Conservation (phyloP, 192 early-diverging fungal species). For the Powellomyces hirtus region DNA sequence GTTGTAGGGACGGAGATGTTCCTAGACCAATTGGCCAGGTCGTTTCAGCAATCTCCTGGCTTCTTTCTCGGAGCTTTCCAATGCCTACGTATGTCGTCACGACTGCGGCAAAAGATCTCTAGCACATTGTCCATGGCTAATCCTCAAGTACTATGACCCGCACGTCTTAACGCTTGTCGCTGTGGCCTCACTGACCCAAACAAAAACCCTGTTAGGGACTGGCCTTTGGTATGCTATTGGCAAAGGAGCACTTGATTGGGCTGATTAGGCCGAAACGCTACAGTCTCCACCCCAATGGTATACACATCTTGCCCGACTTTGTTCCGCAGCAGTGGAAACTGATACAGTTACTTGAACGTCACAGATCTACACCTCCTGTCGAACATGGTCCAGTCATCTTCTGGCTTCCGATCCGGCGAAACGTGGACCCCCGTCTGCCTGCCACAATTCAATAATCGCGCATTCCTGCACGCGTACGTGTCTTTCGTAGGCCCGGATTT, state of each 20-base stretch:
- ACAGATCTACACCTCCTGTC: slow-evolving; percentile 77
- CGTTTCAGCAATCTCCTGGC: slow-evolving; percentile 67
- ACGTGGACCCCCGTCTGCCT: slow-evolving; percentile 94
- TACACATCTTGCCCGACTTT: not conserved
- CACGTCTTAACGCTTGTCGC: not conserved
- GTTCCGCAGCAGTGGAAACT: too few species aligned
- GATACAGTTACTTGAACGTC: too few species aligned
- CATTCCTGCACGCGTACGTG: slow-evolving; percentile 86
- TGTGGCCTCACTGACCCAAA: not conserved
- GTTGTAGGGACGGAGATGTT: slow-evolving; percentile 73
- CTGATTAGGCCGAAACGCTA: slow-evolving; percentile 71
- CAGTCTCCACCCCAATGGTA: slow-evolving; percentile 74
- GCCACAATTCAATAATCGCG: slow-evolving; percentile 80
- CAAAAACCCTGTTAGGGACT: slow-evolving; percentile 43
- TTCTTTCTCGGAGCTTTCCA: slow-evolving; percentile 76
- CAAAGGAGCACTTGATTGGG: slow-evolving; percentile 74
- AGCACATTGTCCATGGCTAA: not conserved
- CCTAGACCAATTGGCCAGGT: slow-evolving; percentile 71
- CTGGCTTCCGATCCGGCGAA: slow-evolving; percentile 75
- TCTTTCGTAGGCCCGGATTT: slow-evolving; percentile 70
- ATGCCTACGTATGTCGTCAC: slow-evolving; percentile 65
- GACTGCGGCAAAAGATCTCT: slow-evolving; percentile 63
- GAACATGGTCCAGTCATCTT: slow-evolving; percentile 74
- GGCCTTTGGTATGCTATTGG: slow-evolving; percentile 76
- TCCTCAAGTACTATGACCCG: not conserved